These are phyloP conservation scores for Lachancea mirantina DNA, from an alignment of 805 yeast species.

Conservation along the genomic window DNA sequence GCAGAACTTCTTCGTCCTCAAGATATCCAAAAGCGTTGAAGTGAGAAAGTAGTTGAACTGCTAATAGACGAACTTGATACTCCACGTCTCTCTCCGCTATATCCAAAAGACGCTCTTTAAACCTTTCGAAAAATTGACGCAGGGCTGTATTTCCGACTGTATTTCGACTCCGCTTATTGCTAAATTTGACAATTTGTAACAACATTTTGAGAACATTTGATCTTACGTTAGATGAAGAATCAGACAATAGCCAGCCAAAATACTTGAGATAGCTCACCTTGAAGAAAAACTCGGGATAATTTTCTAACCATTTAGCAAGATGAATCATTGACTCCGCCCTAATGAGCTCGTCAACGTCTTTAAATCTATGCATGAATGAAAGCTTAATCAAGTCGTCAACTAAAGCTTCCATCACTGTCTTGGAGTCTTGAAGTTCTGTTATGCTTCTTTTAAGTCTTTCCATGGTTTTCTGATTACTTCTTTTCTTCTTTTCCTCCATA, in stretches of 20 bases:
- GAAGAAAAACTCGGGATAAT: constrained; percentile 62
- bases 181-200: constrained; percentile 38
- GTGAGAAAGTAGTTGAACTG: constrained; percentile 48
- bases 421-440: constrained; percentile 39
- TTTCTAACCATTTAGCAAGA: constrained; percentile 66
- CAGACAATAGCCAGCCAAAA: constrained; percentile 83
- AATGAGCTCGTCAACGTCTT: constrained; percentile 68
- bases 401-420: constrained; percentile 46
- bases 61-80: constrained; percentile 42
- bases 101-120: constrained; percentile 56
- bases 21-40: constrained; percentile 55
- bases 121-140: constrained; percentile 71
- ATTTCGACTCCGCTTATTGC: constrained; percentile 23
- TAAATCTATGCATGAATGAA: constrained; percentile 67
- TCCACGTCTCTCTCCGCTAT: constrained; percentile 55
- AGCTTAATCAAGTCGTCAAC: constrained; percentile 60
- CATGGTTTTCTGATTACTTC: constrained; percentile 37
- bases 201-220: constrained; percentile 55
- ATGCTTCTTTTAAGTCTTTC: constrained; percentile 40
- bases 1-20: constrained; percentile 48
- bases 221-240: constrained; percentile 53
- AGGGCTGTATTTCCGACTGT: constrained; percentile 50
- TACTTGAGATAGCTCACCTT: constrained; percentile 65
- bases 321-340: constrained; percentile 60
- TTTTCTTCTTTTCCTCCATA: constrained; percentile 33